Conservation (phyloP, 1,139 yeast species). For the Hyphopichia khmerensis region DNA sequence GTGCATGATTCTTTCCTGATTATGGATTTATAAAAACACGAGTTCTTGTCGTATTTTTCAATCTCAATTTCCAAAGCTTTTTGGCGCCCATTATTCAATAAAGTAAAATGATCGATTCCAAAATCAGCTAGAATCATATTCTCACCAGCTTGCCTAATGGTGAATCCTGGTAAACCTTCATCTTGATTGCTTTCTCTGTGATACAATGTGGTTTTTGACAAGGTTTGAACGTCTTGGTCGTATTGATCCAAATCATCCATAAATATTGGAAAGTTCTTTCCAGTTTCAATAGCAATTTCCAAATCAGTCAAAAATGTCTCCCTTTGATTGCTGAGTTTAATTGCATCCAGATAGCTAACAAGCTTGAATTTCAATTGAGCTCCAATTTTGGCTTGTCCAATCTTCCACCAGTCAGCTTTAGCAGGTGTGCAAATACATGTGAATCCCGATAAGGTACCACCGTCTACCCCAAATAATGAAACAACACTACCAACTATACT, state of each 20-base stretch:
- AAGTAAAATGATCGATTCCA: conserved; percentile 23
- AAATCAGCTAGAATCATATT: conserved; percentile 30
- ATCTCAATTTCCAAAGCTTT: conserved; percentile 14
- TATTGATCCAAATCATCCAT: conserved; percentile 17
- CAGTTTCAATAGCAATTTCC: conserved; percentile 8
- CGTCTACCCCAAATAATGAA: conserved; percentile 34
- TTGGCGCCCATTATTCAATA: conserved; percentile 32
- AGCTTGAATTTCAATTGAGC: conserved; percentile 21
- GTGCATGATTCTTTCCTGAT: conserved; percentile 24
- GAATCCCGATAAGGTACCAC: conserved; percentile 35
- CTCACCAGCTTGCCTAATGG: conserved; percentile 33
- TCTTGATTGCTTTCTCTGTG: conserved; percentile 7
- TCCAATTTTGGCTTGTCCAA: conserved; percentile 32
- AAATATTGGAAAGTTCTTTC: conserved; percentile 10
- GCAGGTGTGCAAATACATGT: conserved; percentile 30
- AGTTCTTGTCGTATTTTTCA: conserved; percentile 8
- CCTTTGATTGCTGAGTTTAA: conserved; percentile 19
- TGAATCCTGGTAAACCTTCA: conserved; percentile 15
- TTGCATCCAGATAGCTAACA: conserved; percentile 24
- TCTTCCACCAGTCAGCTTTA: conserved; percentile 33
- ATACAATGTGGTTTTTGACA: conserved; percentile 14
- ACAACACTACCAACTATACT: conserved; percentile 31
- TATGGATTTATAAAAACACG: conserved; percentile 6
- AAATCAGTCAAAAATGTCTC: conserved; percentile 16
- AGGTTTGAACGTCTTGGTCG: conserved; percentile 9